phyloP scores from a whole-genome alignment of 768 basidiomycete genomes.

The Leucosporidium scottii region DNA sequence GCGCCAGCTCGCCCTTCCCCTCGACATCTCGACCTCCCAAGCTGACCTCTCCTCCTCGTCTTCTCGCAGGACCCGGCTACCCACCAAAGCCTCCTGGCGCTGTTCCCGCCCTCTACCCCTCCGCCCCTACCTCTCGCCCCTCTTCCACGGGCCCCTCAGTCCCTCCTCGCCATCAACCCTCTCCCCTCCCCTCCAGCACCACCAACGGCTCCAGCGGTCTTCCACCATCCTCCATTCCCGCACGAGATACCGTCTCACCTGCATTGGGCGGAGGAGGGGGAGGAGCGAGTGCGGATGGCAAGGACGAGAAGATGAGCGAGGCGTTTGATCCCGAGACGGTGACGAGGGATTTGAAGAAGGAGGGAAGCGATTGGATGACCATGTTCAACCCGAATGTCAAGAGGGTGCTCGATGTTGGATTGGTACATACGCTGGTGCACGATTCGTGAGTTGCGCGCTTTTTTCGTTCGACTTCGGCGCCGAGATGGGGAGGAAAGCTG shows the following conservation, averaged over 20 bases:
- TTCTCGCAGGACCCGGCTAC: no score
- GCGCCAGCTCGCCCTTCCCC: no score
- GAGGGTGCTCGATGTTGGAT: conserved; percentile 64
- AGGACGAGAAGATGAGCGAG: conserved; percentile 10
- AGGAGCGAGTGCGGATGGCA: not conserved
- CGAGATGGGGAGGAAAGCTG: not conserved
- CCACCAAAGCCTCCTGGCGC: no score
- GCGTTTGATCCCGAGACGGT: conserved; percentile 43
- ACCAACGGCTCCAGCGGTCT: conserved; percentile 31
- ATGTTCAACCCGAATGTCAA: conserved; percentile 77
- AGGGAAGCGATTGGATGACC: conserved; percentile 79
- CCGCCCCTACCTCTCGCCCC: conserved; percentile 8
- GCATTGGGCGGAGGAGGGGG: not conserved
- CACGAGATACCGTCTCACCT: not conserved
- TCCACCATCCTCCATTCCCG: not conserved
- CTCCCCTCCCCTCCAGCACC: conserved; percentile 28
- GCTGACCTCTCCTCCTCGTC: no score
- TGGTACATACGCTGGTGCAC: conserved; percentile 82
- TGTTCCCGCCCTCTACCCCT: conserved; percentile 1
- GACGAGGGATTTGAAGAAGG: conserved; percentile 50
- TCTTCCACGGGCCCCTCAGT: not conserved
- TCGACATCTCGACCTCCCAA: no score
- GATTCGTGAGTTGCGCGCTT: conserved; percentile 63
- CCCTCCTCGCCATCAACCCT: not conserved
- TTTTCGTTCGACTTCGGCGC: not conserved